These are phyloP conservation scores for Fusarium nematophilum DNA, from an alignment of 2,329 filamentous ascomycete genomes.

Conservation along the genomic window DNA sequence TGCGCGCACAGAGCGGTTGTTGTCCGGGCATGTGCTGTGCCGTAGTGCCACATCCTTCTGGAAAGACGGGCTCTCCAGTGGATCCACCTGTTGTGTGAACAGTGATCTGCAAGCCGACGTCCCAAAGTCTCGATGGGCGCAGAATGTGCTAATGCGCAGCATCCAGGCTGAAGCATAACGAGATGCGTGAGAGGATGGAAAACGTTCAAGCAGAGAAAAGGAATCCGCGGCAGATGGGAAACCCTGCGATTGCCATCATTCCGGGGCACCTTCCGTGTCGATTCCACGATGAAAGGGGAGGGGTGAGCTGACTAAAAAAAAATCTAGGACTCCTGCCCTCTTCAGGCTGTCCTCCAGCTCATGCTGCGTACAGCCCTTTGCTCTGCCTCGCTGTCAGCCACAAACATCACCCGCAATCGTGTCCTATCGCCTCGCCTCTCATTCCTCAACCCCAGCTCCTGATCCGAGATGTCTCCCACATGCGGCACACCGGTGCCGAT, in stretches of 20 bases:
- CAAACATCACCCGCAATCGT: not conserved
- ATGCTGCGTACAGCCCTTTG: too few species aligned
- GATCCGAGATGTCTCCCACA: not conserved
- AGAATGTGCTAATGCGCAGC: conserved; percentile 24
- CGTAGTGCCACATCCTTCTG: conserved; percentile 4
- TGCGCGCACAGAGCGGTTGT: conserved; percentile 8
- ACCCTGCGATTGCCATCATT: not conserved
- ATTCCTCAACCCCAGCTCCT: not conserved
- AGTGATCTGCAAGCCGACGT: conserved; percentile 14
- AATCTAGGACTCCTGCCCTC: not conserved
- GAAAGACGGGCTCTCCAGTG: conserved; percentile 1
- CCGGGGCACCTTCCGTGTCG: too few species aligned
- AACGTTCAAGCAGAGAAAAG: not conserved
- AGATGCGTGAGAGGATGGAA: conserved; percentile 17
- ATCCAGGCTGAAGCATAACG: conserved; percentile 25
- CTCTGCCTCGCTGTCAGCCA: conserved; percentile 1
- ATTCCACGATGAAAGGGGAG: not conserved
- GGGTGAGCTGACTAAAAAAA: not conserved
- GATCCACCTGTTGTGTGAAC: conserved; percentile 12
- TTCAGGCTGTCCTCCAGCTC: too few species aligned
- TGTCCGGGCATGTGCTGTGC: conserved; percentile 1
- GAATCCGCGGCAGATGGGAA: not conserved
- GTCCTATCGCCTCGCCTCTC: not conserved
- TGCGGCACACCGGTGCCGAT: not conserved
- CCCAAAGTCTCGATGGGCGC: not conserved